Conservation (phyloP, 805 yeast species). For the Spathaspora sp. region DNA sequence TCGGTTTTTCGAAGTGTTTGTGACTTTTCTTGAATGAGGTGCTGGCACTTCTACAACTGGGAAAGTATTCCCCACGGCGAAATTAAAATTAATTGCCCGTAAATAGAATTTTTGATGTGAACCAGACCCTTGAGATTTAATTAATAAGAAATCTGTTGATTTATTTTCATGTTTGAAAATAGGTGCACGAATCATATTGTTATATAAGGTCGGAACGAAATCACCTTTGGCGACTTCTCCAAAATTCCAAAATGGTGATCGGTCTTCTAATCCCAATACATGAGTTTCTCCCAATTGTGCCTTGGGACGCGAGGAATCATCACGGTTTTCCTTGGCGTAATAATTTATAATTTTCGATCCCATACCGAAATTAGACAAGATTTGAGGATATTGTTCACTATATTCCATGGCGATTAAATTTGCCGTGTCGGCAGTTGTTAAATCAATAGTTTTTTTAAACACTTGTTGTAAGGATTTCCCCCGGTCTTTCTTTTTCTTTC, state of each 20-base stretch:
- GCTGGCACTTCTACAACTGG: slow-evolving; percentile 97
- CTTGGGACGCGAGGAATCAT: slow-evolving; percentile 84
- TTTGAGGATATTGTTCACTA: slow-evolving; percentile 82
- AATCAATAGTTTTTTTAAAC: slow-evolving; percentile 65
- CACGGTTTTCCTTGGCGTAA: slow-evolving; percentile 77
- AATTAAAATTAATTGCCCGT: slow-evolving; percentile 65
- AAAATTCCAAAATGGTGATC: slow-evolving; percentile 97
- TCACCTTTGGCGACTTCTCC: slow-evolving; percentile 95
- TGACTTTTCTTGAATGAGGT: slow-evolving; percentile 94
- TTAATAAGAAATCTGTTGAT: slow-evolving; percentile 75
- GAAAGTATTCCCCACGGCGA: slow-evolving; percentile 86
- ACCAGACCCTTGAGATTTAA: slow-evolving; percentile 82
- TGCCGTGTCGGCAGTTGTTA: slow-evolving; percentile 81
- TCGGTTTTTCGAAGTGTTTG: slow-evolving; percentile 87
- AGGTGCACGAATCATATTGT: slow-evolving; percentile 90
- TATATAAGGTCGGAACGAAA: slow-evolving; percentile 89
- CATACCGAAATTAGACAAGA: slow-evolving; percentile 90
- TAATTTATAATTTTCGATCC: slow-evolving; percentile 90
- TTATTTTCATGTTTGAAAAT: slow-evolving; percentile 80
- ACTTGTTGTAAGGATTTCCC: slow-evolving; percentile 78
- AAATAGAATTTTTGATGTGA: slow-evolving; percentile 64
- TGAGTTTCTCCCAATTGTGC: slow-evolving; percentile 90
- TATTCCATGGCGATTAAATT: slow-evolving; percentile 79
- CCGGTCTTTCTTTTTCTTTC: slow-evolving; percentile 87
- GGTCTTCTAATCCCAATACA: slow-evolving; percentile 92